Evolutionary conservation across 805 yeast genomes (phyloP).

Genomic region (Wickerhamiella qilinensis): DNA sequence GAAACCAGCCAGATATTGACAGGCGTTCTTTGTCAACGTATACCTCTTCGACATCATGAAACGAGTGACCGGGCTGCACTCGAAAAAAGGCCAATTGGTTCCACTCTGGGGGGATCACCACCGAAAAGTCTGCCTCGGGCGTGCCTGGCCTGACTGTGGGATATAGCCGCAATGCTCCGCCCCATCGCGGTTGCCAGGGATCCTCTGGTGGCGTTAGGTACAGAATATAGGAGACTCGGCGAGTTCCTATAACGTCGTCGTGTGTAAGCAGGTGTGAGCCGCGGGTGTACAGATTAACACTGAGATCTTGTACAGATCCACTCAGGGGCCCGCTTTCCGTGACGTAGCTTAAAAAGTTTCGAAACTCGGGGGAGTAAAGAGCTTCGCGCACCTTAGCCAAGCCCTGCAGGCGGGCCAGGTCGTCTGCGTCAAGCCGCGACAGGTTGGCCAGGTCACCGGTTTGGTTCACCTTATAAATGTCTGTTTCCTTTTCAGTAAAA

Average conservation of each 20-base stretch:
- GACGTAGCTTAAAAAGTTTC: constrained; percentile 59
- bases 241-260: constrained; percentile 93
- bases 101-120: constrained; percentile 74
- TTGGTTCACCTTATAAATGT: constrained; percentile 79
- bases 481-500: constrained; percentile 92
- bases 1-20: constrained; percentile 98
- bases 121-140: constrained; percentile 60
- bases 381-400: constrained; percentile 70
- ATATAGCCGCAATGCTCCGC: constrained; percentile 79
- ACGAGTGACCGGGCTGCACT: constrained; percentile 90
- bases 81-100: constrained; percentile 92
- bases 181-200: constrained; percentile 79
- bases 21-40: constrained; percentile 77
- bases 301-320: constrained; percentile 84
- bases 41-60: constrained; percentile 98
- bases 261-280: constrained; percentile 92
- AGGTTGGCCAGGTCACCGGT: constrained; percentile 82
- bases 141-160: constrained; percentile 81
- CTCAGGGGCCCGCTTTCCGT: constrained; percentile 82
- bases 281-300: constrained; percentile 76
- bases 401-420: constrained; percentile 56
- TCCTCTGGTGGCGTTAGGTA: constrained; percentile 88
- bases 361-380: constrained; percentile 68
- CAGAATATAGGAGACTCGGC: constrained; percentile 82
- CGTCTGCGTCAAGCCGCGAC: constrained; percentile 67